Evolutionary conservation across 1,139 yeast species (phyloP).

Genomic region (Nakaseomyces sp.): DNA sequence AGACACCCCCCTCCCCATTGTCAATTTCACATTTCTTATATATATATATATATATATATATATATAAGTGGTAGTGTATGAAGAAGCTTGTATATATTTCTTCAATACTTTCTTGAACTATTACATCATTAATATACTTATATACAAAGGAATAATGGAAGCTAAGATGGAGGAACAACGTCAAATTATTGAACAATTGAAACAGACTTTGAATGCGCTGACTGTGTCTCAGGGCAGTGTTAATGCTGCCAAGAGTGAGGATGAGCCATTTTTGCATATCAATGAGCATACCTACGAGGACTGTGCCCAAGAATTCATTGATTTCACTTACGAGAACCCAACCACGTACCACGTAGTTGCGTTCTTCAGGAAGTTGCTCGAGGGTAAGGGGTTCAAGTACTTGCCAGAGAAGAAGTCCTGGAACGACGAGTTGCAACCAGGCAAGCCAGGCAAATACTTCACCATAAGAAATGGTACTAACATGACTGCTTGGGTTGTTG

Average conservation of each 20-base stretch:
- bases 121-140: no score
- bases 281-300: conserved; percentile 30
- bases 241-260: neutral
- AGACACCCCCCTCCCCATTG: no score
- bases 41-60: no score
- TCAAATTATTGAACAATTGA: conserved; percentile 22
- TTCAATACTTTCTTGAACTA: no score
- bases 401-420: conserved; percentile 45
- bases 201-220: conserved; percentile 22
- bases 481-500: conserved; percentile 50
- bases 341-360: conserved; percentile 54
- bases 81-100: no score
- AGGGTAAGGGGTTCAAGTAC: conserved; percentile 44
- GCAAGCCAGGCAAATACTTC: conserved; percentile 39
- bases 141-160: neutral
- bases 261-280: conserved; percentile 2
- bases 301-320: conserved; percentile 44
- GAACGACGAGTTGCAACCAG: conserved; percentile 25
- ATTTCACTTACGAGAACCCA: conserved; percentile 52
- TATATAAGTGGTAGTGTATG: neutral
- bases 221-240: conserved; percentile 8
- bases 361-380: conserved; percentile 37
- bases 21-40: no score
- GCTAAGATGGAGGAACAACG: conserved; percentile 17
- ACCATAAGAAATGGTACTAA: conserved; percentile 50